Conservation (phyloP, 495 filamentous ascomycete species). For the Aspergillus ostianus region DNA sequence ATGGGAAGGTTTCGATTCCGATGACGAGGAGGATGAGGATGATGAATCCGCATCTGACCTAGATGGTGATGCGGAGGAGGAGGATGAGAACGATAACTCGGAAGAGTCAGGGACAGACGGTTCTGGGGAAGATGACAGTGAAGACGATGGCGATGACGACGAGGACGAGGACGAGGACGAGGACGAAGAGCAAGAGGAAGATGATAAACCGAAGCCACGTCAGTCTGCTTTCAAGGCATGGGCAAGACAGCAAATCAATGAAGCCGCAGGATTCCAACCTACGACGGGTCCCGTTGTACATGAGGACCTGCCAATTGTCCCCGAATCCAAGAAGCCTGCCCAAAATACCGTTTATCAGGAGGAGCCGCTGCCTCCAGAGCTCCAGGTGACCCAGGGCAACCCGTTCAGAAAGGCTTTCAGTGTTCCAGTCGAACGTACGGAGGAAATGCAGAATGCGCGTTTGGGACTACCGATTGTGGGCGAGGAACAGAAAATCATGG, state of each 20-base stretch:
- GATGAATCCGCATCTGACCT: conserved; percentile 17
- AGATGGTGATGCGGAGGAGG: conserved; percentile 14
- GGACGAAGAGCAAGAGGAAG: conserved; percentile 26
- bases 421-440: conserved; percentile 66
- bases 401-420: conserved; percentile 70
- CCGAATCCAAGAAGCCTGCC: conserved; percentile 26
- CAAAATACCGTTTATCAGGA: conserved; percentile 55
- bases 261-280: conserved; percentile 63
- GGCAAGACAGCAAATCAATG: conserved; percentile 83
- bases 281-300: conserved; percentile 32
- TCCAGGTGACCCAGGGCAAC: conserved; percentile 60
- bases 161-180: conserved; percentile 22
- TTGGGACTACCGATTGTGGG: conserved; percentile 85
- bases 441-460: conserved; percentile 73
- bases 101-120: conserved; percentile 16
- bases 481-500: conserved; percentile 98
- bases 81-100: conserved; percentile 24
- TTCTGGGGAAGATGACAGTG: conserved; percentile 24
- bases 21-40: conserved; percentile 26
- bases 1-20: conserved; percentile 63
- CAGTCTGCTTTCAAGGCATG: conserved; percentile 87
- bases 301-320: conserved; percentile 31
- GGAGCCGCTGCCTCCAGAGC: conserved; percentile 74
- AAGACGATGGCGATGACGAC: conserved; percentile 25
- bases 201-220: conserved; percentile 43